A percentile compares a stretch with the other conserved stretches of the same genome.
Evolutionary conservation across 2,329 filamentous ascomycete genomes (phyloP).

Genomic region (Chalaropsis thielavioides): DNA sequence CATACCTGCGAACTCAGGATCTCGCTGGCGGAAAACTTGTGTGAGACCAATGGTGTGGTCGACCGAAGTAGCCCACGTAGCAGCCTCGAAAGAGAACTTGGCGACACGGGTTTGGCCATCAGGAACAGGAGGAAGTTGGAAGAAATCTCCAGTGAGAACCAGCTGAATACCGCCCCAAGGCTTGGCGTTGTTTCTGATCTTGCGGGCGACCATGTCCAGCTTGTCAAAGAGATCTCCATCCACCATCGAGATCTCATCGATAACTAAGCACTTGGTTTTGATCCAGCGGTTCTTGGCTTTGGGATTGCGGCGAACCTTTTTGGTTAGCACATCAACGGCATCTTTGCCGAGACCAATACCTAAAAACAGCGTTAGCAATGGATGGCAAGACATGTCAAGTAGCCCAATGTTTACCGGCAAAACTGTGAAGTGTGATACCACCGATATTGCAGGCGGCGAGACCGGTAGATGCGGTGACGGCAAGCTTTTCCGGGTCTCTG

Average conservation of each 20-base stretch:
- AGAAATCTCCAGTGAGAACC: constrained; percentile 93
- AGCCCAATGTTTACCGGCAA: constrained; percentile 47
- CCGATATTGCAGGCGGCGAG: constrained; percentile 94
- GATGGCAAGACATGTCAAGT: not conserved
- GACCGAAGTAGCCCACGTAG: constrained; percentile 82
- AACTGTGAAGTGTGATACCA: constrained; percentile 89
- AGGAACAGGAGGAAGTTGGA: constrained; percentile 88
- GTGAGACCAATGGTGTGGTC: constrained; percentile 92
- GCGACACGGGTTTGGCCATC: constrained; percentile 51
- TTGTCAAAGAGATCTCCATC: constrained; percentile 96
- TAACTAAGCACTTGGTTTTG: constrained; percentile 69
- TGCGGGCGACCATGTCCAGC: constrained; percentile 71
- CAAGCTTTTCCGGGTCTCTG: constrained; percentile 67
- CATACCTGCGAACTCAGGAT: constrained; percentile 79
- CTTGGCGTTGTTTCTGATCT: constrained; percentile 74
- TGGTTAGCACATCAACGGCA: constrained; percentile 60
- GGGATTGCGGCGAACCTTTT: constrained; percentile 76
- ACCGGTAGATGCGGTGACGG: constrained; percentile 89
- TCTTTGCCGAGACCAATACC: constrained; percentile 86
- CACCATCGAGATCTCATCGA: constrained; percentile 98
- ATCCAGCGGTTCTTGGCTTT: constrained; percentile 86
- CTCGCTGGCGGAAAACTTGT: constrained; percentile 90
- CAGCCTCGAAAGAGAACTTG: constrained; percentile 87
- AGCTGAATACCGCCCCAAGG: constrained; percentile 95
- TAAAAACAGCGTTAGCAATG: constrained; percentile 17